Conservation (phyloP, 768 basidiomycete species). For the Lepiota brunneoincarnata region DNA sequence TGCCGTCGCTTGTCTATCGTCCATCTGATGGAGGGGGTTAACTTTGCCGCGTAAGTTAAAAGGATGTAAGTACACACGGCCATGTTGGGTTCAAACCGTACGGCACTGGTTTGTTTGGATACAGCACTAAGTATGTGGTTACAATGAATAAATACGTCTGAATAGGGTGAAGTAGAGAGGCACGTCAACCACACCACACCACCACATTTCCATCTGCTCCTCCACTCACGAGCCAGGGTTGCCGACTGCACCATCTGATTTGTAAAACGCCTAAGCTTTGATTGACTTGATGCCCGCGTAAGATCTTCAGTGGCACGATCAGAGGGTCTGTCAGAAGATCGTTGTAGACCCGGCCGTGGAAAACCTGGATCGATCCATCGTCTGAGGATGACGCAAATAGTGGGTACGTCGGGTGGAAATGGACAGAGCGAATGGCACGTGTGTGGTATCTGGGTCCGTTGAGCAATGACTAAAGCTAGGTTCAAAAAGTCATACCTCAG, state of each 20-base stretch:
- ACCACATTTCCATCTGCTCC: conserved; percentile 89
- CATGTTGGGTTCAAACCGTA: not conserved
- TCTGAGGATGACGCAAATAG: conserved; percentile 96
- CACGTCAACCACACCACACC: conserved; percentile 78
- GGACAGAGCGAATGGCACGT: conserved; percentile 87
- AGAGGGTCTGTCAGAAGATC: conserved; percentile 97
- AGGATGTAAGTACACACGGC: not conserved
- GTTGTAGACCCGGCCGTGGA: conserved; percentile 92
- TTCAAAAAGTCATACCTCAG: conserved; percentile 57
- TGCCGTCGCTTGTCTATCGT: not conserved
- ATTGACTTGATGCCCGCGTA: conserved; percentile 83
- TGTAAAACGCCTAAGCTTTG: conserved; percentile 92
- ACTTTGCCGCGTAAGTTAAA: too few relatives aligned
- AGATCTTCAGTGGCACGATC: conserved; percentile 95
- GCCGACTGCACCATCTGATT: conserved; percentile 81
- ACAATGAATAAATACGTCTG: not conserved
- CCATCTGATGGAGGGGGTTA: too few relatives aligned
- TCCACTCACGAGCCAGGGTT: conserved; percentile 91
- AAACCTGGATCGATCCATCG: conserved; percentile 95
- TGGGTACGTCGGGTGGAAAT: conserved; percentile 93
- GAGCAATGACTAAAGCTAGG: conserved; percentile 6
- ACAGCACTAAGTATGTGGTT: not conserved
- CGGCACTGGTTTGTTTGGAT: not conserved
- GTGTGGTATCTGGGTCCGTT: conserved; percentile 73
- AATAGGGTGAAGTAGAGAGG: not conserved